These are phyloP conservation scores for Fusarium mexicanum DNA, from an alignment of 2,329 filamentous ascomycete genomes.

Conservation along the genomic window DNA sequence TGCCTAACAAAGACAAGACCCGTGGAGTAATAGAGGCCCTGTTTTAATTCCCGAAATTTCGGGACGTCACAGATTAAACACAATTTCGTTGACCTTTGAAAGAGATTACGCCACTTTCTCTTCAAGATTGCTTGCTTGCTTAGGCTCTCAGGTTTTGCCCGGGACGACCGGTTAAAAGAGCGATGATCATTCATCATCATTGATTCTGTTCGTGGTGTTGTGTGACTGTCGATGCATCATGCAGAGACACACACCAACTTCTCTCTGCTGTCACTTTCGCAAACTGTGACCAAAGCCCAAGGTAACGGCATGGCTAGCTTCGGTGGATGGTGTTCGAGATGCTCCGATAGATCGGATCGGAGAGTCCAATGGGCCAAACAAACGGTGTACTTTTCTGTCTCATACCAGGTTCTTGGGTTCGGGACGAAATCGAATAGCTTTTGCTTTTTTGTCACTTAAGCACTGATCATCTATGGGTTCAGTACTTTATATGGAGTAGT, in stretches of 20 bases:
- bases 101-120: conserved; percentile 34
- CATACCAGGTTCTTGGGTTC: conserved; percentile 5
- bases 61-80: conserved; percentile 32
- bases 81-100: conserved; percentile 1
- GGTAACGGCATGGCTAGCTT: not conserved
- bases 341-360: conserved; percentile 33
- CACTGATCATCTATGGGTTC: conserved; percentile 12
- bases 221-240: conserved; percentile 15
- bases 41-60: conserved; percentile 33
- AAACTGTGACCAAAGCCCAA: not conserved
- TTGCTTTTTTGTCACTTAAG: not conserved
- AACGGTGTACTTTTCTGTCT: conserved; percentile 9
- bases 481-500: not conserved
- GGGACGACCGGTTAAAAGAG: conserved; percentile 18
- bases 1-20: conserved; percentile 13
- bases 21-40: conserved; percentile 20
- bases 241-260: conserved; percentile 16
- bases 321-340: conserved; percentile 17
- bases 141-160: not conserved
- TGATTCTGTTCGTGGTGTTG: not conserved
- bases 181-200: conserved; percentile 2
- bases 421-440: not conserved
- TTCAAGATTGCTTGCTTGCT: not conserved
- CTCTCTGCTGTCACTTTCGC: not conserved
- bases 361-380: conserved; percentile 1